Percentiles rank a stretch among this genome's conserved stretches.
These are phyloP conservation scores for Pseudogymnoascus sp. DNA, from an alignment of 2,329 filamentous ascomycete species.

Conservation along the genomic window DNA sequence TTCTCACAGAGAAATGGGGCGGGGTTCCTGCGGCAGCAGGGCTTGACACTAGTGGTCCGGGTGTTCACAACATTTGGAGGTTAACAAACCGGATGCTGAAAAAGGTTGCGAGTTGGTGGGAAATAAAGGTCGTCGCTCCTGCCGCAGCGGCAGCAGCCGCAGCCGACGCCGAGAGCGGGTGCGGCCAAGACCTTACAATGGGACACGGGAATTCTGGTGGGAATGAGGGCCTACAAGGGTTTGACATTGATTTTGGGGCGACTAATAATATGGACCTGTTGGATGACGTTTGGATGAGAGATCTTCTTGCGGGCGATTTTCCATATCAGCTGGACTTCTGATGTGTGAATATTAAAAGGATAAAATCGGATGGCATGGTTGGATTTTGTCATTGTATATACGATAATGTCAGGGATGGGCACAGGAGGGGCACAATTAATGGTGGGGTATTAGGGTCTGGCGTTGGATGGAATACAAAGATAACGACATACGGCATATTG, in stretches of 20 bases:
- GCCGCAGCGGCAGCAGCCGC: background rate
- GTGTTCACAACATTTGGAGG: background rate
- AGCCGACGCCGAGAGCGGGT: background rate
- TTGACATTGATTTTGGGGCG: slow-evolving; percentile 3
- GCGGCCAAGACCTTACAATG: background rate
- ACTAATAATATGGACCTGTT: slow-evolving; percentile 2
- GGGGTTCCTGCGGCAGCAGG: background rate
- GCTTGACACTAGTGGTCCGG: background rate
- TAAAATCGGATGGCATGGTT: background rate
- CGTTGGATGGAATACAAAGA: background rate
- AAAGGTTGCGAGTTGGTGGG: slow-evolving; percentile 1
- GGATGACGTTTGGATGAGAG: slow-evolving; percentile 5
- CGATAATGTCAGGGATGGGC: background rate
- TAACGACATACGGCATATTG: background rate
- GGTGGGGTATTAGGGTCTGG: background rate
- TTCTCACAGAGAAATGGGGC: background rate
- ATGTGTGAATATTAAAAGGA: background rate
- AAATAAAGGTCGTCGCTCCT: slow-evolving; percentile 2
- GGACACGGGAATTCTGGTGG: background rate
- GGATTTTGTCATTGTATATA: background rate
- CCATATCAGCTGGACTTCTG: slow-evolving; percentile 2
- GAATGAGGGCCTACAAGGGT: background rate
- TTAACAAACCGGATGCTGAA: slow-evolving; percentile 2
- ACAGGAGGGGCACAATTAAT: background rate
- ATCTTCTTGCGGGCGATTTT: slow-evolving; percentile 7